Percentiles rank a stretch among this genome's conserved stretches.
Conservation (phyloP, 768 basidiomycete genomes). For the Leccinum subtestaceum region DNA sequence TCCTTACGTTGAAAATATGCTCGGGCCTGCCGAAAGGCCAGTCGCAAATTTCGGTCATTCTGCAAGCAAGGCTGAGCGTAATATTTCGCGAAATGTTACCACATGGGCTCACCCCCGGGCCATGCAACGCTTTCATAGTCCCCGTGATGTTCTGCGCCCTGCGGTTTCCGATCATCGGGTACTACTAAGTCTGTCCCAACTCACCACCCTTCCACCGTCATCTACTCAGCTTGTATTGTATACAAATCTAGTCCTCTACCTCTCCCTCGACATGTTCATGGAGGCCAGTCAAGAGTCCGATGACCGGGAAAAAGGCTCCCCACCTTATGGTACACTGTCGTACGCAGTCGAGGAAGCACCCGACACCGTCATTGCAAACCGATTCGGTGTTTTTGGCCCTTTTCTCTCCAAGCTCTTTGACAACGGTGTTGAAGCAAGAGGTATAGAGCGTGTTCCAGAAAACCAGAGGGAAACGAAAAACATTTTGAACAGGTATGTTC, state of each 20-base stretch:
- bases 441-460: conserved; percentile 54
- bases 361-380: conserved; percentile 26
- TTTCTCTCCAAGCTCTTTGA: conserved; percentile 40
- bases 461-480: conserved; percentile 44
- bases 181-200: too few species aligned
- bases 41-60: too few species aligned
- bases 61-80: too few species aligned
- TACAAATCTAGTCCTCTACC: neutral
- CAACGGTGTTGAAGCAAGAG: conserved; percentile 51
- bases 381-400: conserved; percentile 32
- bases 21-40: too few species aligned
- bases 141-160: neutral
- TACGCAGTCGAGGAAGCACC: conserved; percentile 25
- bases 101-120: too few species aligned
- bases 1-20: too few species aligned
- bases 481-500: conserved; percentile 34
- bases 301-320: conserved; percentile 22
- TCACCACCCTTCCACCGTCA: neutral
- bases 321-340: neutral
- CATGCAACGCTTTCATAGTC: too few species aligned
- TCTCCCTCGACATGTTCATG: conserved; percentile 6
- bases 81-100: too few species aligned
- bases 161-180: neutral
- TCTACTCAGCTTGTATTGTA: too few species aligned
- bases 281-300: neutral